A percentile compares a stretch with the other conserved stretches of the same genome.
These are phyloP conservation scores for Sequoiadendron giganteum DNA, from an alignment of 75 land plant genomes.

Conservation along the genomic window DNA sequence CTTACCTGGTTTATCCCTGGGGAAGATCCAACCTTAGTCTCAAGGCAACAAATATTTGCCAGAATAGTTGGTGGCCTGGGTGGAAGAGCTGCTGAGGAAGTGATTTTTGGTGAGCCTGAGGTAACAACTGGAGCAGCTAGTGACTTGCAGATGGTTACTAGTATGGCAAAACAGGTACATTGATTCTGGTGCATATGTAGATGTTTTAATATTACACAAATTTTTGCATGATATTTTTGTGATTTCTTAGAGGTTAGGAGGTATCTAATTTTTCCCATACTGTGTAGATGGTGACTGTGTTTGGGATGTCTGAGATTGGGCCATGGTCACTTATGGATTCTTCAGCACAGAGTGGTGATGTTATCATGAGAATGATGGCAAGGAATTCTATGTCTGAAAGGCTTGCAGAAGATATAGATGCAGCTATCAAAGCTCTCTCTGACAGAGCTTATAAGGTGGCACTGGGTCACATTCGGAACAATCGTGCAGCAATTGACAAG, in stretches of 20 bases:
- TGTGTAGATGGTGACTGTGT: slow-evolving; percentile 93
- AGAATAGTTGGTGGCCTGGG: slow-evolving; percentile 96
- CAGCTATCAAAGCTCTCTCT: slow-evolving; percentile 80
- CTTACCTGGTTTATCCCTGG: slow-evolving; percentile 98
- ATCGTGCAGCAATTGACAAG: slow-evolving; percentile 96
- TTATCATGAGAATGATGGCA: slow-evolving; percentile 99
- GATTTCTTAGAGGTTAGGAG: neutral
- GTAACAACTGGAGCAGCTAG: slow-evolving; percentile 98
- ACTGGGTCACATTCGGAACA: slow-evolving; percentile 77
- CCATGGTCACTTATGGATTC: slow-evolving; percentile 99
- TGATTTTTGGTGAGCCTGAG: slow-evolving; percentile 94
- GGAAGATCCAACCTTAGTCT: slow-evolving; percentile 93
- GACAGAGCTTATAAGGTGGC: slow-evolving; percentile 94
- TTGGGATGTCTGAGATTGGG: slow-evolving; percentile 98
- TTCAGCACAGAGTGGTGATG: slow-evolving; percentile 85
- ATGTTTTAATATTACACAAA: neutral
- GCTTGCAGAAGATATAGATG: slow-evolving; percentile 93
- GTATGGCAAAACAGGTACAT: slow-evolving; percentile 90
- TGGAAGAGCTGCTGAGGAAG: slow-evolving; percentile 94
- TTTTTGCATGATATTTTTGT: neutral
- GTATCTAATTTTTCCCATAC: neutral
- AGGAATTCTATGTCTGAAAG: slow-evolving; percentile 99
- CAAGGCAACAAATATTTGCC: slow-evolving; percentile 96
- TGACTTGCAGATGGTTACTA: slow-evolving; percentile 93
- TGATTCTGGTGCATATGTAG: neutral